Evolutionary conservation across 192 early-diverging fungal genomes (phyloP).

Genomic region (Linnemannia schmuckeri): DNA sequence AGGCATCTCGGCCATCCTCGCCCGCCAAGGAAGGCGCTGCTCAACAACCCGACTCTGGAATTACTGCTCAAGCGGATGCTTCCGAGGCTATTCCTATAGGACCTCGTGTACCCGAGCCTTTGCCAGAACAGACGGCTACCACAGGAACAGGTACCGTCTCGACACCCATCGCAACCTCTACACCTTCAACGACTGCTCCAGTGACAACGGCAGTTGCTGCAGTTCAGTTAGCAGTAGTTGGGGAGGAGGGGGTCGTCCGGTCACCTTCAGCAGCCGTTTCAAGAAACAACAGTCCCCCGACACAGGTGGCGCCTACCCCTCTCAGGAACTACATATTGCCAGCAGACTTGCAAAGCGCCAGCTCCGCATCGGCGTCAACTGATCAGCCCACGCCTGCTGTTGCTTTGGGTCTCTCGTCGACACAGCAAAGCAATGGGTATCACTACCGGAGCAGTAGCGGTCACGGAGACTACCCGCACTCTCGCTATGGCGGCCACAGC

Average conservation of each 20-base stretch:
- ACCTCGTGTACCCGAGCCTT: not conserved
- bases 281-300: not conserved
- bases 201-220: not conserved
- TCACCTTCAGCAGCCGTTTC: not conserved
- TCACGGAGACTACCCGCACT: constrained; percentile 31
- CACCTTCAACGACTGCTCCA: not conserved
- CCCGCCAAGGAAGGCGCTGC: constrained; percentile 13
- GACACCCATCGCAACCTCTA: not conserved
- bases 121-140: not conserved
- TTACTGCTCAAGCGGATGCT: not conserved
- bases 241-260: constrained; percentile 4
- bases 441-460: constrained; percentile 15
- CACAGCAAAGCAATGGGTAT: constrained; percentile 12
- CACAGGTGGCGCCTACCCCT: constrained; percentile 11
- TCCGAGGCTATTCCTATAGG: not conserved
- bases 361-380: not conserved
- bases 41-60: not conserved
- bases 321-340: constrained; percentile 10
- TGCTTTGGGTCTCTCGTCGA: not conserved
- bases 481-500: constrained; percentile 25
- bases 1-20: constrained; percentile 18
- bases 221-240: not conserved
- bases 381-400: constrained; percentile 1
- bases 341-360: not conserved
- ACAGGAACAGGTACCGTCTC: not conserved